Base-by-base conservation (phyloP, 163 green algal genomes). In the Volvox carteri region DNA sequence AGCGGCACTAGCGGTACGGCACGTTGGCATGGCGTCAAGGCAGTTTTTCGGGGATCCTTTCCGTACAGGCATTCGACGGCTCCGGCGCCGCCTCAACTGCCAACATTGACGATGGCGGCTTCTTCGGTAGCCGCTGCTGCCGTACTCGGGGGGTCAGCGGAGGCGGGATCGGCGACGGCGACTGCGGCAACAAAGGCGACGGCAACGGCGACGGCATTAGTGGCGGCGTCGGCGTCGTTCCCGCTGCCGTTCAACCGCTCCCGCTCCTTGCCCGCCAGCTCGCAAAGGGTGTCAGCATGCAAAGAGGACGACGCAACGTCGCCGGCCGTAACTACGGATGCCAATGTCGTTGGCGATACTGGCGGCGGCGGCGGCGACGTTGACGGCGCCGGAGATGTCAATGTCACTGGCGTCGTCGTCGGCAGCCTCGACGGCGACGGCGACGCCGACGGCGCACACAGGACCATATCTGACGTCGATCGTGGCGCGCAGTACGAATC, bases 11-110 rank as follows among this genome's bases (percentile, higher is more conserved):
- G 6, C 33, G 65, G 33, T 33, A 4, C 46, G 12, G 37, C n/a
- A 18, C 78, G 78, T 30, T 86, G 78, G 78, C 78, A 77, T 56
- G 60, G 42, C 28, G 42, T 86, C 30, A 77, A 77, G 42, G 41
- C 78, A n/a, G 60, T 46, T 12, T 54, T 86, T n/a, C 28, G 41
- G 4, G 12, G 42, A n/a, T 4, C 56, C 3, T 16, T 86, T 56
- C 62, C 78, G 23, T 56, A 12, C 19, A 42, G 12, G 30, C 19
- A n/a, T 18, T 33, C 48, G 7, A 18, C 33, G 12, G 16, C 50
- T 7, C 19, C 12, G 77, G 28, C 7, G 41, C 48, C 21, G 48
- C 78, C 25, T 25, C 77, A 41, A 11, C 76, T 41, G 54, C 42
- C 78, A 8, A 41, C 30, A 58, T 78, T 18, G 0, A 50, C 46